Evolutionary conservation across 2,329 filamentous ascomycete species (phyloP).

Genomic region (Talaromyces islandicus): DNA sequence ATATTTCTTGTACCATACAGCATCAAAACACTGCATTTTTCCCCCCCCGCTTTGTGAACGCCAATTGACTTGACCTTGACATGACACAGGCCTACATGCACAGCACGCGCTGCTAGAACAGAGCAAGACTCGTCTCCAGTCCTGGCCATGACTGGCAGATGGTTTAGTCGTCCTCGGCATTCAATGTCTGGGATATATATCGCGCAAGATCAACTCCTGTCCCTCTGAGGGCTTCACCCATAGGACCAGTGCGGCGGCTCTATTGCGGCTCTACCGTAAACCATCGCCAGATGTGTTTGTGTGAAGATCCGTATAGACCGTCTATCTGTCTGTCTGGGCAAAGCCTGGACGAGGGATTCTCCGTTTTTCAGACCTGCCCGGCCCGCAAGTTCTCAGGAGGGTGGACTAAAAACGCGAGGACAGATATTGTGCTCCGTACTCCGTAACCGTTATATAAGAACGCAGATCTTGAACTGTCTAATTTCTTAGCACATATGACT

Average conservation of each 20-base stretch:
- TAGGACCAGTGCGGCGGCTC: background rate
- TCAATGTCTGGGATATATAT: slow-evolving; percentile 16
- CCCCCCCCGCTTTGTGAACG: background rate
- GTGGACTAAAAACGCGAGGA: slow-evolving; percentile 54
- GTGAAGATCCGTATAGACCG: background rate
- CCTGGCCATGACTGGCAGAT: slow-evolving; percentile 45
- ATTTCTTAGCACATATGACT: background rate
- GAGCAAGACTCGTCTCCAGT: slow-evolving; percentile 45
- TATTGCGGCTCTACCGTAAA: slow-evolving; percentile 4
- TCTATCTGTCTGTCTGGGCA: background rate
- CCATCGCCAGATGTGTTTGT: slow-evolving; percentile 3
- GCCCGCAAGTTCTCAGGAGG: slow-evolving; percentile 42
- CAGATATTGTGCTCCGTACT: slow-evolving; percentile 27
- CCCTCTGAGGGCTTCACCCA: background rate
- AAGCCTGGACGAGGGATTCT: slow-evolving; percentile 28
- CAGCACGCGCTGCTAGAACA: slow-evolving; percentile 47
- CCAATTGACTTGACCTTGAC: background rate
- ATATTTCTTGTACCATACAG: background rate
- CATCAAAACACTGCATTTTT: background rate
- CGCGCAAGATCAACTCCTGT: slow-evolving; percentile 45
- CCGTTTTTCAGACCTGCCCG: slow-evolving; percentile 51
- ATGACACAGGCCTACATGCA: background rate
- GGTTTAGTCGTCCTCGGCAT: slow-evolving; percentile 35
- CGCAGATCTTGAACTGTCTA: background rate
- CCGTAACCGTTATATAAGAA: background rate